phyloP scores from a whole-genome alignment of 495 filamentous ascomycete genomes.

The Neurospora sp. region DNA sequence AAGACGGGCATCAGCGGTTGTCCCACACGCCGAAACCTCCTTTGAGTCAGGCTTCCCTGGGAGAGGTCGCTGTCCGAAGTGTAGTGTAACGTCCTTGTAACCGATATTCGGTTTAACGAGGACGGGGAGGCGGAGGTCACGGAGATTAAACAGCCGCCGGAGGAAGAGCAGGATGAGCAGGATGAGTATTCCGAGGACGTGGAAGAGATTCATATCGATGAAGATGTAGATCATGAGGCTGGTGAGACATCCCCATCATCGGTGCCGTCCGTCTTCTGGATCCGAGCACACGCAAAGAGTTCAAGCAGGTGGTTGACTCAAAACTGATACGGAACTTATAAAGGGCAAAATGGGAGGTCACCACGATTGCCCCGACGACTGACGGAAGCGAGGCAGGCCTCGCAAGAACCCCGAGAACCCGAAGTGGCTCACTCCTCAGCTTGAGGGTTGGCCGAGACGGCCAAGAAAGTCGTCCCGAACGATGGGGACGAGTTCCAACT shows the following conservation, averaged over 20 bases:
- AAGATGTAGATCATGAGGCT: neutral
- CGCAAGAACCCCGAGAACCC: too few species aligned
- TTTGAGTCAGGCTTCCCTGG: neutral
- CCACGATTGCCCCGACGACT: too few species aligned
- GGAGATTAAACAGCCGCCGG: neutral
- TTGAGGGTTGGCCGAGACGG: too few species aligned
- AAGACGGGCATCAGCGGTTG: neutral
- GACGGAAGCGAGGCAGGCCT: too few species aligned
- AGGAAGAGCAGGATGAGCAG: too few species aligned
- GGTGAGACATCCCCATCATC: neutral
- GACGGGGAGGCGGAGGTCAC: neutral
- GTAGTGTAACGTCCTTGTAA: neutral
- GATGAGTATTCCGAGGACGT: neutral
- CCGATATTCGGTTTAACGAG: neutral
- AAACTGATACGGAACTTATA: too few species aligned
- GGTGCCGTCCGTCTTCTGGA: neutral
- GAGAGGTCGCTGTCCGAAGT: neutral
- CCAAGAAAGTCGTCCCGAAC: too few species aligned
- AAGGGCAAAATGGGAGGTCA: too few species aligned
- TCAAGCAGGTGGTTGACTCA: neutral
- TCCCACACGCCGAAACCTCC: neutral
- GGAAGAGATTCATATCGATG: neutral
- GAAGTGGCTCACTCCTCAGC: too few species aligned
- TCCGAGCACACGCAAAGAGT: neutral
- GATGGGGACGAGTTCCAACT: too few species aligned